Evolutionary conservation across 805 yeast genomes (phyloP), one percentile per base, ranked within the genome.

Genomic region (Ogataea pignaliae): DNA sequence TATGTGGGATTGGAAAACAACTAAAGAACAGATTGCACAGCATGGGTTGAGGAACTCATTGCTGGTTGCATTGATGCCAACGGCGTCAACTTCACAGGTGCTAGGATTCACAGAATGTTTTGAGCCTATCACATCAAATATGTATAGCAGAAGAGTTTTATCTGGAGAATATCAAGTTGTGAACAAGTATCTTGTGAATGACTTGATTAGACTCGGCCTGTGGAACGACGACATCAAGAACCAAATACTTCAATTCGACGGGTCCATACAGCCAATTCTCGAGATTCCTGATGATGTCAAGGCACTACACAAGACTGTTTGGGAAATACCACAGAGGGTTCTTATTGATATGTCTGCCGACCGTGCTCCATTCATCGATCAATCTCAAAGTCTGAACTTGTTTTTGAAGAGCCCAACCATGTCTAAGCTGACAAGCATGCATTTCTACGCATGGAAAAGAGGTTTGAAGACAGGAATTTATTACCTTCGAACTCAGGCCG

Each of bases 401-500:
- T 90, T 88, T 70, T 74, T 93, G 66, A 80, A 78, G 63, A 83
- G 82, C 48, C 97, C 97, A 47, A 89, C 98, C 2, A 86, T 88
- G 91, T 95, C 96, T 58, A 93, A 93, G 67, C 76, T 93, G 62
- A 93, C 98, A 6, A 81, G 93, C 52, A 93, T 93, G 97, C 99
- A 93, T 67, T 93, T 93, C 75, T 91, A 93, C 63, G 98, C 97
- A 39, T 93, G 99, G 99, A 86, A 87, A 73, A 88, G 86, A 73
- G 99, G 99, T 48, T 78, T 93, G 64, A 93, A 93, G 77, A 93
- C 99, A 5, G 99, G 99, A 60, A 91, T 93, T 95, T 93, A 93
- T 75, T 93, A 93, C 69, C 73, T 93, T 66, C 83, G 98, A 69
- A 91, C 98, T 10, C 95, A 88, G 75, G 97, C 98, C 48, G 99